phyloP scores from a whole-genome alignment of 108 stramenopile species.

The Cyclostephanos invisitatus region DNA sequence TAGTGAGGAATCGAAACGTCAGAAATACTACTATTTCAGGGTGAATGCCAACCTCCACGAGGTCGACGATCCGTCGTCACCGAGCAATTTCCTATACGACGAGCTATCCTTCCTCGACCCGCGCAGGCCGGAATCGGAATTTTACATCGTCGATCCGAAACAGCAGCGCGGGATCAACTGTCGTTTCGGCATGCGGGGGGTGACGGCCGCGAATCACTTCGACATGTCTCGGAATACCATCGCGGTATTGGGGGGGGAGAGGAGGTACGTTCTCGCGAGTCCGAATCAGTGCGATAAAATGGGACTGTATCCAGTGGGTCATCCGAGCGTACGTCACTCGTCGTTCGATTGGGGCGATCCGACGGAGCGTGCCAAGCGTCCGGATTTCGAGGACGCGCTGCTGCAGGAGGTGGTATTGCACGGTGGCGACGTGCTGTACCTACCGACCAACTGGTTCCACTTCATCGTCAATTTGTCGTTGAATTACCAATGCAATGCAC shows the following conservation, averaged over 20 bases:
- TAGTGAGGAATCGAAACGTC: conserved; percentile 35
- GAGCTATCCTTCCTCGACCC: conserved; percentile 63
- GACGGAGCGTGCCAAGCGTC: conserved; percentile 58
- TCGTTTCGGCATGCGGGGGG: conserved; percentile 82
- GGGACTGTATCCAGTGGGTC: conserved; percentile 63
- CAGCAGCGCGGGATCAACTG: conserved; percentile 84
- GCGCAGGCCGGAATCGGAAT: conserved; percentile 32
- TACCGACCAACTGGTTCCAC: conserved; percentile 95
- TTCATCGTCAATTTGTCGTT: conserved; percentile 88
- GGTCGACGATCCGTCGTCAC: conserved; percentile 17
- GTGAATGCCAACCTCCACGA: conserved; percentile 35
- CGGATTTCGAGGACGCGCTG: conserved; percentile 70
- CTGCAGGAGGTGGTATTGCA: conserved; percentile 90
- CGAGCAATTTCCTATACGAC: conserved; percentile 47
- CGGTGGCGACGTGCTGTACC: conserved; percentile 93
- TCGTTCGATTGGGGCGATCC: conserved; percentile 48
- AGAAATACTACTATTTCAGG: conserved; percentile 73
- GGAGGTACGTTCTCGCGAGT: conserved; percentile 73
- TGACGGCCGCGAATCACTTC: conserved; percentile 79
- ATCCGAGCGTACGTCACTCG: conserved; percentile 63
- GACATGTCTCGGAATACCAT: conserved; percentile 83
- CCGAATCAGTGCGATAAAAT: conserved; percentile 69
- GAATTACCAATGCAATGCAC: conserved; percentile 96
- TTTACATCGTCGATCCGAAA: conserved; percentile 73
- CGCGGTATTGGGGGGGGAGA: conserved; percentile 59